These are phyloP conservation scores for Boletus subcaerulescens DNA, from an alignment of 768 basidiomycete genomes.

Conservation along the genomic window DNA sequence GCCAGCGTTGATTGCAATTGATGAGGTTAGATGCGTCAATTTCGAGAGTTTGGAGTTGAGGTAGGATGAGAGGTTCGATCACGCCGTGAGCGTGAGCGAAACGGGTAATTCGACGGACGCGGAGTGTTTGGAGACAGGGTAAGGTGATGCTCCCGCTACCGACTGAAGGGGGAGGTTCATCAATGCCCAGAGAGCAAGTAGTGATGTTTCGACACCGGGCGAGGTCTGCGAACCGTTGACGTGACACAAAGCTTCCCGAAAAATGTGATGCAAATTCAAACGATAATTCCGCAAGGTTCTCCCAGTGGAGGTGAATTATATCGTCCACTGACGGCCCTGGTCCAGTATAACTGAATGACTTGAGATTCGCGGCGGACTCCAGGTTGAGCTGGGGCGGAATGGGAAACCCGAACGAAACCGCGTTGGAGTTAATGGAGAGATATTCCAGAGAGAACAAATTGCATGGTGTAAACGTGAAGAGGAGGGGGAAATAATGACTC, in stretches of 20 bases:
- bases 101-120: slow-evolving; percentile 7
- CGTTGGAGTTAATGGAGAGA: slow-evolving; percentile 5
- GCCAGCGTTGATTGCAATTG: slow-evolving; percentile 2
- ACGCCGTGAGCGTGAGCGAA: neutral
- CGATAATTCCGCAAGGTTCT: slow-evolving; percentile 11
- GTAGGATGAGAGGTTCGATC: slow-evolving; percentile 16
- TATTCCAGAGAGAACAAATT: slow-evolving; percentile 12
- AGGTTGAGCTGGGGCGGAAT: neutral
- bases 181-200: slow-evolving; percentile 12
- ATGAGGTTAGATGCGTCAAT: slow-evolving; percentile 9
- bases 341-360: slow-evolving; percentile 14
- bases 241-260: neutral
- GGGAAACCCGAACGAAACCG: neutral
- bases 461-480: slow-evolving; percentile 14
- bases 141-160: neutral
- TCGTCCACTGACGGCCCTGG: slow-evolving; percentile 1
- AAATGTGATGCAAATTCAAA: slow-evolving; percentile 9
- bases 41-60: slow-evolving; percentile 14
- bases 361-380: slow-evolving; percentile 7
- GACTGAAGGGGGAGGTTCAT: neutral
- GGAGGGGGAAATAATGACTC: slow-evolving; percentile 3
- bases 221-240: neutral
- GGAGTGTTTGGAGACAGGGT: slow-evolving; percentile 12
- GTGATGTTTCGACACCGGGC: slow-evolving; percentile 16
- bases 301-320: slow-evolving; percentile 8